Percentiles rank a stretch among this genome's conserved stretches.
phyloP scores from a whole-genome alignment of 257 asterid species.

The Lycium ferocissimum region DNA sequence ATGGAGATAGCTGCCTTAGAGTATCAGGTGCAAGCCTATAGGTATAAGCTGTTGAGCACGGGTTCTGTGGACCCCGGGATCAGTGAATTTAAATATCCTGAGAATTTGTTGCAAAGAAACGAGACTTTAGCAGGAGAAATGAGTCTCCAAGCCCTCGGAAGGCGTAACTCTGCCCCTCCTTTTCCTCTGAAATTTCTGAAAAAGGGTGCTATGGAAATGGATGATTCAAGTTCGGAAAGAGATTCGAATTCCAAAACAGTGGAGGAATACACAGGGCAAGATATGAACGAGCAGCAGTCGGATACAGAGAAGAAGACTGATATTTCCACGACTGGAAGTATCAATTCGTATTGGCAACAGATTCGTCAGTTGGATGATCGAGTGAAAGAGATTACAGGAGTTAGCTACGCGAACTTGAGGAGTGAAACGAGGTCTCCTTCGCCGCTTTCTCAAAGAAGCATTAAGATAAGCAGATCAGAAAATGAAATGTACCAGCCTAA shows the following conservation, averaged over 20 bases:
- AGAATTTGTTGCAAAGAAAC: conserved; percentile 56
- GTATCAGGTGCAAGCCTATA: conserved; percentile 78
- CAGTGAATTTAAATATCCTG: conserved; percentile 59
- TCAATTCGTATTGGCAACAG: conserved; percentile 64
- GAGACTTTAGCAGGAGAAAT: conserved; percentile 47
- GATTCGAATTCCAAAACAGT: conserved; percentile 40
- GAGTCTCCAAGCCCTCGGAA: conserved; percentile 41
- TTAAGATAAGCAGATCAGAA: conserved; percentile 30
- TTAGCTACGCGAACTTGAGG: conserved; percentile 36
- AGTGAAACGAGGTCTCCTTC: conserved; percentile 53
- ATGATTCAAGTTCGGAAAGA: conserved; percentile 46
- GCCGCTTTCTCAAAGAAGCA: conserved; percentile 41
- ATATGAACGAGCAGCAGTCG: conserved; percentile 36
- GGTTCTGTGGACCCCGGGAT: conserved; percentile 67
- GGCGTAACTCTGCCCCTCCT: conserved; percentile 74
- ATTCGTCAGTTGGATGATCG: conserved; percentile 62
- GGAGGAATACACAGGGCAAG: conserved; percentile 50
- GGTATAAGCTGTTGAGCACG: conserved; percentile 65
- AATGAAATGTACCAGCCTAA: conserved; percentile 42
- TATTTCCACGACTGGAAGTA: conserved; percentile 44
- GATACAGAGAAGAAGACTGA: conserved; percentile 56
- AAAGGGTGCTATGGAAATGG: conserved; percentile 54
- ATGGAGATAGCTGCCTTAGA: conserved; percentile 84
- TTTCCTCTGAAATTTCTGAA: conserved; percentile 40
- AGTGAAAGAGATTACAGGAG: conserved; percentile 75